phyloP scores from a whole-genome alignment of 495 filamentous ascomycete genomes.

The Aspergillus mulundensis region DNA sequence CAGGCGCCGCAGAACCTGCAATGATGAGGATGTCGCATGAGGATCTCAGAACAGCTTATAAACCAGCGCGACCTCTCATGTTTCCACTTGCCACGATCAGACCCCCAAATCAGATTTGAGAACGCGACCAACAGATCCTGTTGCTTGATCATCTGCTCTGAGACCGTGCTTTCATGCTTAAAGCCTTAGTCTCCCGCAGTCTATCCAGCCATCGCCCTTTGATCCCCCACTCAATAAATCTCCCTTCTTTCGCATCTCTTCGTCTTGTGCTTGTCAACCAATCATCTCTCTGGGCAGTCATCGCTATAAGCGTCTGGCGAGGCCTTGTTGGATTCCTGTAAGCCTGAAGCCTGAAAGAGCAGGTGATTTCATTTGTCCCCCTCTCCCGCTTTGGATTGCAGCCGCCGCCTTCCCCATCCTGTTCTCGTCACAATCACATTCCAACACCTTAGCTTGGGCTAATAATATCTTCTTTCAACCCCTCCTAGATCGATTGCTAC shows the following conservation, averaged over 20 bases:
- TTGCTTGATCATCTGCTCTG: constrained; percentile 4
- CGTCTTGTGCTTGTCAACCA: background rate
- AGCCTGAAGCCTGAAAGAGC: background rate
- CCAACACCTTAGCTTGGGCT: constrained; percentile 8
- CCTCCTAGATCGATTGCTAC: constrained; percentile 7
- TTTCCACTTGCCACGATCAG: background rate
- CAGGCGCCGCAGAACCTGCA: background rate
- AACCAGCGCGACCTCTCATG: background rate
- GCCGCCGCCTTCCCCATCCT: constrained; percentile 15
- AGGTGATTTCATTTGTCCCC: constrained; percentile 3
- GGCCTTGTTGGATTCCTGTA: background rate
- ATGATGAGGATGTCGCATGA: background rate
- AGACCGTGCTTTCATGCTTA: background rate
- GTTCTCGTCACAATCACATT: constrained; percentile 16
- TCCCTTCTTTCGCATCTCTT: background rate
- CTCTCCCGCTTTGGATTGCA: constrained; percentile 10
- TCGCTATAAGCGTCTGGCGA: background rate
- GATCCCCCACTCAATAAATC: constrained; percentile 7
- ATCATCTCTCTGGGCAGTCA: background rate
- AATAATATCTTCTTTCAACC: constrained; percentile 9
- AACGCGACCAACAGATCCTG: background rate
- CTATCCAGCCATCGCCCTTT: constrained; percentile 2
- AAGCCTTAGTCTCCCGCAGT: constrained; percentile 1
- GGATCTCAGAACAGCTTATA: background rate
- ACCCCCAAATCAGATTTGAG: background rate